Evolutionary conservation across 306 rosid species (phyloP).

Genomic region (Leucaena leucocephala): DNA sequence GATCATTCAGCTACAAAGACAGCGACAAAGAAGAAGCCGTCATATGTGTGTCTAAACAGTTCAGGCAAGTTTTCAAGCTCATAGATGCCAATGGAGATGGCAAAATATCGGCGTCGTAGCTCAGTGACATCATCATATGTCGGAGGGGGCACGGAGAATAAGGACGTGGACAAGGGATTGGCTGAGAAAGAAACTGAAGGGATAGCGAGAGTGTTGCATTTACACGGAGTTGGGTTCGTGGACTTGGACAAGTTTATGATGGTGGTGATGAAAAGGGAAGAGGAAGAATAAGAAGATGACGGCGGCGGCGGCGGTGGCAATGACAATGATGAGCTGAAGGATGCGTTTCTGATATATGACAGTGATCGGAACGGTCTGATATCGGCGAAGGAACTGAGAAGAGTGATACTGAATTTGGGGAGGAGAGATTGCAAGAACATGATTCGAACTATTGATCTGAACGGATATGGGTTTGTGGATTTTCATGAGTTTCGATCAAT

Average conservation of each 20-base stretch:
- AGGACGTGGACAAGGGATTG: conserved; percentile 30
- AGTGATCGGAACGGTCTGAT: conserved; percentile 63
- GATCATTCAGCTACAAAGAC: too few species aligned
- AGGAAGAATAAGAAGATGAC: conserved; percentile 4
- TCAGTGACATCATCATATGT: conserved; percentile 54
- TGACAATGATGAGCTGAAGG: conserved; percentile 45
- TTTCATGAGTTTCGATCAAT: conserved; percentile 68
- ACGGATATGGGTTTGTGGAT: conserved; percentile 77
- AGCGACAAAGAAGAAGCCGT: neutral
- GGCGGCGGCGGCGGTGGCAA: too few species aligned
- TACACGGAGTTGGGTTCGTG: conserved; percentile 69
- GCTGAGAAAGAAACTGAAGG: conserved; percentile 62
- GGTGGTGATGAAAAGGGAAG: conserved; percentile 44
- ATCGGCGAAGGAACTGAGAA: conserved; percentile 59
- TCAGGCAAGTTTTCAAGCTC: conserved; percentile 61
- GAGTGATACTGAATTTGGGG: conserved; percentile 60
- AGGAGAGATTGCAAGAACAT: conserved; percentile 53
- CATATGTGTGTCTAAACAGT: conserved; percentile 56
- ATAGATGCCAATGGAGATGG: conserved; percentile 72
- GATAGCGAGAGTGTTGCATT: conserved; percentile 58
- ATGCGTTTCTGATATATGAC: conserved; percentile 69
- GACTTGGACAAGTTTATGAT: conserved; percentile 81
- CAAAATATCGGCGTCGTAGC: conserved; percentile 61
- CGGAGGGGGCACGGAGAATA: conserved; percentile 30
- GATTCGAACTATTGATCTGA: conserved; percentile 66